phyloP scores from a whole-genome alignment of 441 rosid species.

The Erodium texanum region DNA sequence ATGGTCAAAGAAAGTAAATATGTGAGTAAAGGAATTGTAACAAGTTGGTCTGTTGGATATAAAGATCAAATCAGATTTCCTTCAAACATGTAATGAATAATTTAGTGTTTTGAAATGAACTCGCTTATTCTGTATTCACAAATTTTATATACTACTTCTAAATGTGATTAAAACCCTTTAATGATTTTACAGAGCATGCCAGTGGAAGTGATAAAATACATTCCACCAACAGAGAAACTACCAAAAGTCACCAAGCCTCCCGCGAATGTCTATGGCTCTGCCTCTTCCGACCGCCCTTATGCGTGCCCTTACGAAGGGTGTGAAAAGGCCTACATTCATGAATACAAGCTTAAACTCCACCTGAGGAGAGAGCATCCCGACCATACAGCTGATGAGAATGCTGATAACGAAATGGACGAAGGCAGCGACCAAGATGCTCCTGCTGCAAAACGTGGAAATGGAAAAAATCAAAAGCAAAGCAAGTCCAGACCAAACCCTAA shows the following conservation, averaged over 20 bases:
- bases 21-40: background rate
- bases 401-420: slow-evolving; percentile 60
- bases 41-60: background rate
- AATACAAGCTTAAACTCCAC: slow-evolving; percentile 25
- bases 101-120: too few species aligned
- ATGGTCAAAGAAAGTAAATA: too few species aligned
- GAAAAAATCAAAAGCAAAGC: slow-evolving; percentile 47
- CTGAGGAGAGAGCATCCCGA: slow-evolving; percentile 24
- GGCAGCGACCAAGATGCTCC: slow-evolving; percentile 70
- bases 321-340: slow-evolving; percentile 49
- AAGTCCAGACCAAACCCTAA: slow-evolving; percentile 51
- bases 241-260: slow-evolving; percentile 47
- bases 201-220: slow-evolving; percentile 48
- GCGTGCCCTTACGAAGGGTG: slow-evolving; percentile 89
- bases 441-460: slow-evolving; percentile 40
- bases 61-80: background rate
- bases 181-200: slow-evolving; percentile 36
- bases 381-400: slow-evolving; percentile 22
- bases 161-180: background rate
- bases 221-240: slow-evolving; percentile 63
- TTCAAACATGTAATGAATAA: background rate
- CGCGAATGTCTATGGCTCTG: slow-evolving; percentile 43
- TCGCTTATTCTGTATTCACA: background rate
- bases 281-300: slow-evolving; percentile 70
- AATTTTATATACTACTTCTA: background rate